Base-by-base conservation (phyloP, 1,139 yeast genomes). In the Geotrichum histeridarum region DNA sequence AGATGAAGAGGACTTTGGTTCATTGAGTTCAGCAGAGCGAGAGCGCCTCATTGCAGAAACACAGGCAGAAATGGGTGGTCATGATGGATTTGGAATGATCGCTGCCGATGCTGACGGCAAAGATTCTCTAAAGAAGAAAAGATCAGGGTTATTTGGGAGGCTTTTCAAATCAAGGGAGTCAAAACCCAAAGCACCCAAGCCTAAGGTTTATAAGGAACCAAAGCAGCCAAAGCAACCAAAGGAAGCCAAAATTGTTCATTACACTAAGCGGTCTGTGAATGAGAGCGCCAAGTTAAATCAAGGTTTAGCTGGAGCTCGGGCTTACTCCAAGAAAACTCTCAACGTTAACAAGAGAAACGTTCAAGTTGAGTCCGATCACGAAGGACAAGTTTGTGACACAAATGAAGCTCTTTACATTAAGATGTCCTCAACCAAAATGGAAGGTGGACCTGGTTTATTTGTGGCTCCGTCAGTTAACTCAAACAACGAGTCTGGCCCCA, bases 1-100 rank as follows among this genome's bases (percentile, higher is more conserved):
- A 50, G 62, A 61, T 44, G 43, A 50, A 15, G 58, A 54, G 33
- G 57, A 52, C 47, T 54, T 9, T 27, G 58, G 54, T 42, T 62
- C 41, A 8, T 33, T 14, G 14, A 38, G 44, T 38, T 32, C 37
- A 36, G 50, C 37, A 44, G 45, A 48, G 51, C 48, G 48, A 31
- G 56, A 41, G 42, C 22, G 39, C 51, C 54, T 42, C 42, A 38
- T 15, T 27, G 45, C 30, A 15, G 55, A 50, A 12, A 48, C 53
- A 33, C 50, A 45, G 42, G 52, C 39, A n/a, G 12, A 33, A 11
- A n/a, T 46, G 6, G 41, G 30, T 22, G 14, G 14, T 22, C 36
- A 37, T 27, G 9, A 30, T 15, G 15, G 11, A 11, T 12, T 14
- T 12, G 17, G 4, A 30, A 15, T 17, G n/a, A 22, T 5, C 15